phyloP scores from a whole-genome alignment of 2,329 filamentous ascomycete species.

The Pseudogymnoascus sp. region DNA sequence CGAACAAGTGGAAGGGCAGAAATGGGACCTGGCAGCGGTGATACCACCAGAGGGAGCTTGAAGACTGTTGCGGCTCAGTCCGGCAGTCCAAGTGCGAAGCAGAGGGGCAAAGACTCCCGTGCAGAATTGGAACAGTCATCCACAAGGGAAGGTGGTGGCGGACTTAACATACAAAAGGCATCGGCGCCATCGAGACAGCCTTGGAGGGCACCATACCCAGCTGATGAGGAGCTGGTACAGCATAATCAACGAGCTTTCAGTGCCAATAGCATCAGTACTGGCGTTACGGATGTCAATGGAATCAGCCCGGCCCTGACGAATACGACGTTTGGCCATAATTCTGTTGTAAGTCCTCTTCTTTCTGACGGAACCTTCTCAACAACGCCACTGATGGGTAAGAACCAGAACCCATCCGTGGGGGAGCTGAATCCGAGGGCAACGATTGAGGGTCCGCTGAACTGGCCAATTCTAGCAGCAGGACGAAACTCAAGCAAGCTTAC shows the following conservation, averaged over 20 bases:
- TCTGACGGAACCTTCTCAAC: not conserved
- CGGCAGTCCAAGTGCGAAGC: not conserved
- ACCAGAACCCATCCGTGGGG: not conserved
- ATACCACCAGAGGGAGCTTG: not conserved
- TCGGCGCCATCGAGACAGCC: not conserved
- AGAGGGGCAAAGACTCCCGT: not conserved
- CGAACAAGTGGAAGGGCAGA: not conserved
- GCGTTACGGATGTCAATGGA: not conserved
- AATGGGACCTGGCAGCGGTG: not conserved
- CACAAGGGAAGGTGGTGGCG: not conserved
- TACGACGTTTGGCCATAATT: not conserved
- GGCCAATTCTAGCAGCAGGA: not conserved
- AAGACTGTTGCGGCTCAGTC: not conserved
- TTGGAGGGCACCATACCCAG: not conserved
- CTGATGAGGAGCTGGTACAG: not conserved
- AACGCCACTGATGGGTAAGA: not conserved
- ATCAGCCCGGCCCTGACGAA: not conserved
- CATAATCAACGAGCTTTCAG: not conserved
- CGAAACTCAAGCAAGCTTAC: slow-evolving; percentile 1
- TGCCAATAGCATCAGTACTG: not conserved
- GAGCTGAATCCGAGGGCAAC: slow-evolving; percentile 4
- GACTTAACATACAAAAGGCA: not conserved
- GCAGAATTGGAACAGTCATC: not conserved
- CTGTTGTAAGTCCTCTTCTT: not conserved
- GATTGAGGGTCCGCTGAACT: slow-evolving; percentile 4